These are phyloP conservation scores for Argentina anserina DNA, from an alignment of 306 rosid genomes.

Conservation along the genomic window DNA sequence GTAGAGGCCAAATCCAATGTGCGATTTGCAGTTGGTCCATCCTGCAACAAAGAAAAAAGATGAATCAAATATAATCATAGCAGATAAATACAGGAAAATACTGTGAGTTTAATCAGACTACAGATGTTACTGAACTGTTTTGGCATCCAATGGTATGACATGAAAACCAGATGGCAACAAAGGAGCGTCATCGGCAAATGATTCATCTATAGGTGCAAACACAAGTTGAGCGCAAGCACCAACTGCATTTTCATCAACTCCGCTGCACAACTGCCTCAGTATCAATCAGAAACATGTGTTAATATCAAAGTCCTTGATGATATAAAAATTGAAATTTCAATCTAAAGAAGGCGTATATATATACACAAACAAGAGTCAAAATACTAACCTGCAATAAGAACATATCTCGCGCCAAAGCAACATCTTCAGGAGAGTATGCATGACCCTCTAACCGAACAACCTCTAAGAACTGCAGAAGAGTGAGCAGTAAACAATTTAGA, in stretches of 20 bases:
- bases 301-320: neutral
- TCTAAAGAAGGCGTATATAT: neutral
- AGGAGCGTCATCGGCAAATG: slow-evolving; percentile 94
- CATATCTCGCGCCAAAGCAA: slow-evolving; percentile 86
- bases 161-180: slow-evolving; percentile 90
- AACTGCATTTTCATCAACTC: slow-evolving; percentile 80
- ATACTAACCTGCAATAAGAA: slow-evolving; percentile 68
- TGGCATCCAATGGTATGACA: slow-evolving; percentile 88
- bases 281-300: neutral
- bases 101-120: neutral
- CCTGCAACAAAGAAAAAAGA: slow-evolving; percentile 43
- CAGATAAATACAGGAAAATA: neutral
- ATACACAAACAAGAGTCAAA: neutral
- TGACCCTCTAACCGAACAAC: slow-evolving; percentile 97
- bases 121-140: slow-evolving; percentile 51
- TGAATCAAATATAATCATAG: neutral
- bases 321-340: neutral
- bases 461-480: slow-evolving; percentile 66
- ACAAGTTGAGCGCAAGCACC: slow-evolving; percentile 97
- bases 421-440: slow-evolving; percentile 86
- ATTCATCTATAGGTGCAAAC: slow-evolving; percentile 95
- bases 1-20: slow-evolving; percentile 93
- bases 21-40: slow-evolving; percentile 51
- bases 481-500: neutral
- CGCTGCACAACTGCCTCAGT: slow-evolving; percentile 72